phyloP scores from a whole-genome alignment of 2,329 filamentous ascomycete species.

The Cryoendolithus antarcticus region DNA sequence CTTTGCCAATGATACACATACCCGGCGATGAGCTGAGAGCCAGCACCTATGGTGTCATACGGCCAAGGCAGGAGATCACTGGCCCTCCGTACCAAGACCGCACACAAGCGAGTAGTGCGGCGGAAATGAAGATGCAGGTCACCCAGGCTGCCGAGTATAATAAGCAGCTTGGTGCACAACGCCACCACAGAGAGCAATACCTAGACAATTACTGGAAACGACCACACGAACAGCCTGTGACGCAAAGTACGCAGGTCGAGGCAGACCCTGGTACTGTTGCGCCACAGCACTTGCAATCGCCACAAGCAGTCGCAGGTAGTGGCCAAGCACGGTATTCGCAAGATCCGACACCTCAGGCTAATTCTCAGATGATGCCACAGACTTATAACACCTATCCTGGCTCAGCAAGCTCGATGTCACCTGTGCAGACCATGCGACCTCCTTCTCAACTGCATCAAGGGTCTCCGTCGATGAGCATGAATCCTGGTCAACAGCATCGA shows the following conservation, averaged over 20 bases:
- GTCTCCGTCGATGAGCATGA: conserved; percentile 44
- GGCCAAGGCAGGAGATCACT: conserved; percentile 78
- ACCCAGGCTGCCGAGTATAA: conserved; percentile 86
- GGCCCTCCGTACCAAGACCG: conserved; percentile 82
- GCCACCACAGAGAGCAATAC: conserved; percentile 66
- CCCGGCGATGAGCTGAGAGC: conserved; percentile 67
- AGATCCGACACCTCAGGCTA: conserved; percentile 53
- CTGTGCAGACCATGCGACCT: conserved; percentile 31
- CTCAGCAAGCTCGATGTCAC: conserved; percentile 55
- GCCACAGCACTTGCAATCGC: conserved; percentile 35
- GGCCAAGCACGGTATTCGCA: conserved; percentile 43
- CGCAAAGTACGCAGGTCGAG: conserved; percentile 27
- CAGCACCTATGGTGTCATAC: conserved; percentile 73
- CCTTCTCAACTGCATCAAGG: conserved; percentile 47
- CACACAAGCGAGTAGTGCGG: conserved; percentile 60
- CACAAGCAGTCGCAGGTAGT: conserved; percentile 33
- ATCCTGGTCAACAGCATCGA: conserved; percentile 19
- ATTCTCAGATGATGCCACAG: conserved; percentile 40
- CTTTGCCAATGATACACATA: conserved; percentile 74
- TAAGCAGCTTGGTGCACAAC: conserved; percentile 67
- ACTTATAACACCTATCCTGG: conserved; percentile 19
- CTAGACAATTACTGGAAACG: conserved; percentile 71
- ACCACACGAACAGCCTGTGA: conserved; percentile 61
- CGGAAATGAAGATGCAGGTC: conserved; percentile 75
- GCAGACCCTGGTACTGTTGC: conserved; percentile 27